phyloP scores from a whole-genome alignment of 495 filamentous ascomycete genomes.

The Lophium mytilinum region DNA sequence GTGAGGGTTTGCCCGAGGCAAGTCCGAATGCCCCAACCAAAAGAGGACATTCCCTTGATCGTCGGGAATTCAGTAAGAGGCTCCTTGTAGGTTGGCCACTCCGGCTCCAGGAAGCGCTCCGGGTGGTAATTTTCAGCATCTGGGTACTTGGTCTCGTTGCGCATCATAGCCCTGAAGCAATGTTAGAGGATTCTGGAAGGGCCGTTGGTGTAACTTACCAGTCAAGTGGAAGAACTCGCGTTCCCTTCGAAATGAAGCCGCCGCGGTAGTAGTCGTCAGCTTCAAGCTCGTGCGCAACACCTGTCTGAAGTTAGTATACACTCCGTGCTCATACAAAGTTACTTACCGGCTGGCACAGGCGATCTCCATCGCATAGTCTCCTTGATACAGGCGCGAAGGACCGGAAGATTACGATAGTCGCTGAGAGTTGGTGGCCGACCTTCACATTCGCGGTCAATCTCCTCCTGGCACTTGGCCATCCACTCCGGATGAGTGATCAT shows the following conservation, averaged over 20 bases:
- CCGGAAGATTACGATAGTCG: constrained; percentile 19
- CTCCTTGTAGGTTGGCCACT: constrained; percentile 24
- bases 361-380: constrained; percentile 26
- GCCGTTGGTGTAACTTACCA: neutral
- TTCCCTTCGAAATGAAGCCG: constrained; percentile 29
- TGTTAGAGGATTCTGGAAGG: neutral
- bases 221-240: constrained; percentile 25
- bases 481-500: constrained; percentile 31
- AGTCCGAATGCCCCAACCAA: constrained; percentile 31
- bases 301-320: neutral
- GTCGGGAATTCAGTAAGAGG: constrained; percentile 27
- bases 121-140: constrained; percentile 33
- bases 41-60: constrained; percentile 25
- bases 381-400: constrained; percentile 24
- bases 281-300: constrained; percentile 22
- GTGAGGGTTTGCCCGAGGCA: constrained; percentile 30
- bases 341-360: constrained; percentile 22
- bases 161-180: constrained; percentile 21
- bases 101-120: constrained; percentile 31
- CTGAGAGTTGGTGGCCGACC: constrained; percentile 20
- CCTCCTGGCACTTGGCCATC: constrained; percentile 23
- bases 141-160: constrained; percentile 31
- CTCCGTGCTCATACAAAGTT: neutral
- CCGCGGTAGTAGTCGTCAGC: constrained; percentile 32
- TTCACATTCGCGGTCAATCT: constrained; percentile 26